Conservation (phyloP, 1,139 yeast species). For the Diutina siamensis region DNA sequence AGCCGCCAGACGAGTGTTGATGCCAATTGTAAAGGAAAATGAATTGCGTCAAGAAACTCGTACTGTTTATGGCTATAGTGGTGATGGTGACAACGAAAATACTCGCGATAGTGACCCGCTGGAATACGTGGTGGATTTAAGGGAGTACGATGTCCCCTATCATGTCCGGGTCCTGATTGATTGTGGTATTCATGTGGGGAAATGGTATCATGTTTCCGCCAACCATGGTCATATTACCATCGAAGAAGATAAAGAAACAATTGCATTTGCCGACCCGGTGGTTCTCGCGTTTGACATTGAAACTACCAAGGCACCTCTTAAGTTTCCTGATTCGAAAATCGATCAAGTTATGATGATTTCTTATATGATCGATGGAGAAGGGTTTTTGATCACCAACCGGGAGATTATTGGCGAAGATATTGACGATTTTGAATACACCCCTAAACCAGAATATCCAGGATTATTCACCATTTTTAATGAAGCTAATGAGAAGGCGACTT, state of each 20-base stretch:
- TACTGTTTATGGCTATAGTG: not conserved
- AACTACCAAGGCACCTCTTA: conserved; percentile 92
- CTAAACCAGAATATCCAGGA: conserved; percentile 94
- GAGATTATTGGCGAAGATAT: conserved; percentile 92
- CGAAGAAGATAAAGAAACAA: conserved; percentile 57
- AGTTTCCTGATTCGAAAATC: conserved; percentile 86
- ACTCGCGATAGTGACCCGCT: conserved; percentile 38
- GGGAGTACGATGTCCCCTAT: conserved; percentile 95
- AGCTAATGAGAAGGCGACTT: conserved; percentile 63
- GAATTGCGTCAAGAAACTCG: conserved; percentile 15
- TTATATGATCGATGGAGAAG: conserved; percentile 98
- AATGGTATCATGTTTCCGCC: conserved; percentile 83
- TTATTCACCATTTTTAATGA: conserved; percentile 84
- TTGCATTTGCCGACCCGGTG: conserved; percentile 96
- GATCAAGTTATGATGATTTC: conserved; percentile 99
- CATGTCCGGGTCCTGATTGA: conserved; percentile 95
- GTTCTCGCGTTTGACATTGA: conserved; percentile 96
- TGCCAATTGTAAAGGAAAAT: conserved; percentile 65
- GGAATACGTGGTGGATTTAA: conserved; percentile 61
- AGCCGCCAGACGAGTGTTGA: conserved; percentile 56
- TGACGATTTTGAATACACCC: conserved; percentile 95
- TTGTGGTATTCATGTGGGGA: conserved; percentile 75
- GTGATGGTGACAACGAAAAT: not conserved
- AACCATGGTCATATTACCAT: conserved; percentile 44
- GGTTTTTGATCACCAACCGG: conserved; percentile 84